A percentile compares a stretch with the other conserved stretches of the same genome.
Evolutionary conservation across 23 red algal genomes (phyloP).

Genomic region (Agarophyton chilense): DNA sequence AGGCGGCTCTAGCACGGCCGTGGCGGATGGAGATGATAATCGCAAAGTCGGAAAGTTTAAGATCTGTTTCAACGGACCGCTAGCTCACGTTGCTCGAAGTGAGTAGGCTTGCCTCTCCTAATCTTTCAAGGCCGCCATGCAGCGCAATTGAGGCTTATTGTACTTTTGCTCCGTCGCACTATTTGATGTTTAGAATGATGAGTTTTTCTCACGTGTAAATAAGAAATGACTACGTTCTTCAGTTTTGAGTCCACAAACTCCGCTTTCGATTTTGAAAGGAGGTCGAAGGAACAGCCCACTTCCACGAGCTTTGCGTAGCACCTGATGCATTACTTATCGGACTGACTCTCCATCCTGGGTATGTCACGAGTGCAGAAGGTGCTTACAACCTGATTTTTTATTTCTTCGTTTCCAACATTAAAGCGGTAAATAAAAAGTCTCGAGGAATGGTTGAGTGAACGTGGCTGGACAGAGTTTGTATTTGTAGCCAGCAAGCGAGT

Average conservation of each 20-base stretch:
- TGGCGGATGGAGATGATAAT: conserved; percentile 31
- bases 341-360: no score
- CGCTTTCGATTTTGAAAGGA: no score
- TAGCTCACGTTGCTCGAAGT: conserved; percentile 32
- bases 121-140: not conserved
- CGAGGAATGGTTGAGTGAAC: no score
- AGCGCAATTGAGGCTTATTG: conserved; percentile 3
- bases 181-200: conserved; percentile 2
- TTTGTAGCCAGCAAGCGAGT: no score
- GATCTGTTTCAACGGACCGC: conserved; percentile 1
- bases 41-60: conserved; percentile 23
- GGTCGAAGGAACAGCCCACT: no score
- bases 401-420: no score
- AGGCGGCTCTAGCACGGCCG: conserved; percentile 14
- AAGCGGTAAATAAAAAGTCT: no score
- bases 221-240: not conserved
- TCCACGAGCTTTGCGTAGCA: no score
- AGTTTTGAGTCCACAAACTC: not conserved
- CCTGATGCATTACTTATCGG: no score
- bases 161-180: conserved; percentile 7
- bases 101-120: not conserved
- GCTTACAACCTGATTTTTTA: no score
- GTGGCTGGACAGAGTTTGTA: no score
- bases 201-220: conserved; percentile 24
- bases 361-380: no score